phyloP scores from a whole-genome alignment of 23 red algal genomes.

The Gracilaria domingensis region DNA sequence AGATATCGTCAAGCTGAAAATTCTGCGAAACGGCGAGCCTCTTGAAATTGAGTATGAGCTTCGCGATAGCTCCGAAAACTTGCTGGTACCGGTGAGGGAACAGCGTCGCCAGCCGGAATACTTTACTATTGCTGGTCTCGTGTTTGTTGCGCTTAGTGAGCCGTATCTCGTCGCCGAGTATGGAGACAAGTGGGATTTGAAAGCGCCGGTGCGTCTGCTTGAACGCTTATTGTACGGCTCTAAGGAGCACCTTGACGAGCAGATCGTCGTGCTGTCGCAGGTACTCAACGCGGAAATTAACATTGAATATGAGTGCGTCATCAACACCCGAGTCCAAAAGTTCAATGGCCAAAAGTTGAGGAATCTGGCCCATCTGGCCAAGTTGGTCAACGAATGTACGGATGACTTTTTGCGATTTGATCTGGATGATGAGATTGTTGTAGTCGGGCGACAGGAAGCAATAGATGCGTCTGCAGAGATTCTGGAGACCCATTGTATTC shows the following conservation, averaged over 20 bases:
- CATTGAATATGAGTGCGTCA: slow-evolving; percentile 81
- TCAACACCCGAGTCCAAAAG: slow-evolving; percentile 67
- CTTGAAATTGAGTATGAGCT: slow-evolving; percentile 28
- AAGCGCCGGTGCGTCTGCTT: slow-evolving; percentile 77
- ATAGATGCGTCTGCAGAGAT: slow-evolving; percentile 43
- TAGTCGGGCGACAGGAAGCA: slow-evolving; percentile 54
- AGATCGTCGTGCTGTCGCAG: slow-evolving; percentile 95
- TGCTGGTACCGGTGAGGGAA: slow-evolving; percentile 65
- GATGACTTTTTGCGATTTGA: slow-evolving; percentile 73
- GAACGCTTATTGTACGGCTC: slow-evolving; percentile 67
- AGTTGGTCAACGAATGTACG: slow-evolving; percentile 63
- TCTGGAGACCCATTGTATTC: slow-evolving; percentile 65
- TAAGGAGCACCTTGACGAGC: slow-evolving; percentile 72
- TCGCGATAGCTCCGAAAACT: slow-evolving; percentile 66
- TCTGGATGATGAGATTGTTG: slow-evolving; percentile 88
- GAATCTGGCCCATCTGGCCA: slow-evolving; percentile 79
- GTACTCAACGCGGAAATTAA: slow-evolving; percentile 91
- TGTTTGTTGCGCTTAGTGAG: slow-evolving; percentile 93
- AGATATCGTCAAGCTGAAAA: slow-evolving; percentile 63
- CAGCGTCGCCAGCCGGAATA: slow-evolving; percentile 81
- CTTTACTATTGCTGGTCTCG: slow-evolving; percentile 84
- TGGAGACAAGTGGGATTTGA: slow-evolving; percentile 75
- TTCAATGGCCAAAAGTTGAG: slow-evolving; percentile 78
- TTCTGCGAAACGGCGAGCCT: slow-evolving; percentile 78
- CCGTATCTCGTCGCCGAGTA: slow-evolving; percentile 93